A percentile compares a stretch with the other conserved stretches of the same genome.
Evolutionary conservation across 495 filamentous ascomycete species (phyloP).

Genomic region (Aspergillus steynii): DNA sequence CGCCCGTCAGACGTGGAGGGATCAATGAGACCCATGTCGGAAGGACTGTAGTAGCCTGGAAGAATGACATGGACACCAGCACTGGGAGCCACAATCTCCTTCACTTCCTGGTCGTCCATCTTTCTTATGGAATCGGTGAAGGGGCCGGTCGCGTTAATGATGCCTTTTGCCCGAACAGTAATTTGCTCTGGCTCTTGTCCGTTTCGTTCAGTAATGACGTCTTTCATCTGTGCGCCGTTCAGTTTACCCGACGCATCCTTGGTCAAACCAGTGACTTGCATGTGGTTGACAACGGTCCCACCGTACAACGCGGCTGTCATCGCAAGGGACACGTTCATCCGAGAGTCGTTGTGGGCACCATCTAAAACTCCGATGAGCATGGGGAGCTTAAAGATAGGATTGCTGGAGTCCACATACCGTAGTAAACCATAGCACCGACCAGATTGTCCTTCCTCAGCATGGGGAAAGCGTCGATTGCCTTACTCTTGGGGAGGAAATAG

Average conservation of each 20-base stretch:
- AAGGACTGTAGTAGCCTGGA: conserved; percentile 91
- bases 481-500: conserved; percentile 93
- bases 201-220: conserved; percentile 64
- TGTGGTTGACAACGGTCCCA: conserved; percentile 87
- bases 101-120: conserved; percentile 72
- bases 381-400: conserved; percentile 5
- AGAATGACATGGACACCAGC: conserved; percentile 95
- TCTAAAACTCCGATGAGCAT: conserved; percentile 46
- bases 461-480: conserved; percentile 94
- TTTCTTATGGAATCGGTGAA: conserved; percentile 93
- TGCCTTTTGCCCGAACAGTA: conserved; percentile 79
- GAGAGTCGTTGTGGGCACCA: conserved; percentile 95
- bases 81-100: conserved; percentile 90
- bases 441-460: conserved; percentile 89
- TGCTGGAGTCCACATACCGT: conserved; percentile 51
- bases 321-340: conserved; percentile 96
- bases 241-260: conserved; percentile 81
- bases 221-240: conserved; percentile 75
- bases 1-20: conserved; percentile 91
- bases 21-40: conserved; percentile 96
- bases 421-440: conserved; percentile 92
- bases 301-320: conserved; percentile 96
- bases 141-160: conserved; percentile 96
- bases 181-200: conserved; percentile 61
- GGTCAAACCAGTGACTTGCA: conserved; percentile 81